These are phyloP conservation scores for Clavispora vitiphila DNA, from an alignment of 805 yeast genomes.

Conservation along the genomic window DNA sequence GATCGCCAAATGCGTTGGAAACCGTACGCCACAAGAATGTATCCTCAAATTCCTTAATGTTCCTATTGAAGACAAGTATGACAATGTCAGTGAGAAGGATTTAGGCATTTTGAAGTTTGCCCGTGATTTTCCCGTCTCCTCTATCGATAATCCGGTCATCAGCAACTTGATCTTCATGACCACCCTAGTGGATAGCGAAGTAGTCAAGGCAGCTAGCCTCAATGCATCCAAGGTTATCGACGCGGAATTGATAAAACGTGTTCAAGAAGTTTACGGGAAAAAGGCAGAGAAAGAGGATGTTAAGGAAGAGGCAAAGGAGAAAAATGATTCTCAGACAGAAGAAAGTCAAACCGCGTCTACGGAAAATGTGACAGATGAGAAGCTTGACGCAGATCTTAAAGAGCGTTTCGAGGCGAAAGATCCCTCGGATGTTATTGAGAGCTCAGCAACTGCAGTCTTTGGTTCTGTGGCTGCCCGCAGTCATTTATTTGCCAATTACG, in stretches of 20 bases:
- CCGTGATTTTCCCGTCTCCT: slow-evolving; percentile 77
- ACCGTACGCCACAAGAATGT: slow-evolving; percentile 74
- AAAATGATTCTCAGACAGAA: slow-evolving; percentile 1
- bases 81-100: slow-evolving; percentile 53
- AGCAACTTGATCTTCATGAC: slow-evolving; percentile 88
- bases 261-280: slow-evolving; percentile 28
- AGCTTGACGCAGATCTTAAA: slow-evolving; percentile 4
- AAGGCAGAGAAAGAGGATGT: slow-evolving; percentile 2
- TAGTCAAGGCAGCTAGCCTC: slow-evolving; percentile 75
- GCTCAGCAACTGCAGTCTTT: slow-evolving; percentile 64
- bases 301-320: slow-evolving; percentile 5
- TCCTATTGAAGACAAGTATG: slow-evolving; percentile 75
- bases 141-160: slow-evolving; percentile 88
- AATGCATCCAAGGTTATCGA: slow-evolving; percentile 53
- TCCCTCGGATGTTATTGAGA: slow-evolving; percentile 35
- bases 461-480: slow-evolving; percentile 76
- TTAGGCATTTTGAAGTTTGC: slow-evolving; percentile 64
- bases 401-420: not conserved
- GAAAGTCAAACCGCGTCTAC: not conserved
- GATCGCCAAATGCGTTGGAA: slow-evolving; percentile 59
- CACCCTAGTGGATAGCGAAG: slow-evolving; percentile 78
- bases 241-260: slow-evolving; percentile 34
- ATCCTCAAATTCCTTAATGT: slow-evolving; percentile 71
- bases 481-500: slow-evolving; percentile 72
- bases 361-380: slow-evolving; percentile 5